Conservation (phyloP, 2,329 filamentous ascomycete species). For the Madurella fahalii region DNA sequence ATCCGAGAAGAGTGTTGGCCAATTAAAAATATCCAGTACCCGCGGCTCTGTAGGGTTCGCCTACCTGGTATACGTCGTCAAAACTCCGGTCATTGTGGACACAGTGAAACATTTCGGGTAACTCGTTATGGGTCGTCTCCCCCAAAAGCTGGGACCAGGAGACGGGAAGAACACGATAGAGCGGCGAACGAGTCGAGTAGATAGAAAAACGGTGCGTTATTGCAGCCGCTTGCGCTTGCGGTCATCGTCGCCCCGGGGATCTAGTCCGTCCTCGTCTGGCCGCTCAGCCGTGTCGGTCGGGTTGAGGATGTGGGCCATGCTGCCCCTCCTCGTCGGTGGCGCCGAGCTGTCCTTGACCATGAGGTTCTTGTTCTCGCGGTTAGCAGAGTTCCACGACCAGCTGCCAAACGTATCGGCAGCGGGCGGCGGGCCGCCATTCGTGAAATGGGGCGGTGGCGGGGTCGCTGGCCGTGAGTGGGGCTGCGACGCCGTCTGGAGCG, state of each 20-base stretch:
- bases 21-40: too few relatives aligned
- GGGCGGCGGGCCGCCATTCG: slow-evolving; percentile 36
- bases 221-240: slow-evolving; percentile 58
- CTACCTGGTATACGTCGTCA: background rate
- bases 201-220: slow-evolving; percentile 8
- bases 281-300: slow-evolving; percentile 54
- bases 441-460: slow-evolving; percentile 48
- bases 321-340: slow-evolving; percentile 54
- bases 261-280: slow-evolving; percentile 51
- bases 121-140: too few relatives aligned
- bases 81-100: background rate
- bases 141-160: too few relatives aligned
- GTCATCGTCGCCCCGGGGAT: slow-evolving; percentile 53
- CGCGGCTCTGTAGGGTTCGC: background rate
- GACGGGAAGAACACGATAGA: background rate
- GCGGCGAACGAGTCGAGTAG: background rate
- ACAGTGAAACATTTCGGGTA: background rate
- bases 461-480: slow-evolving; percentile 52
- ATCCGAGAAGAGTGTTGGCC: background rate
- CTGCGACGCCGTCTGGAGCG: slow-evolving; percentile 43
- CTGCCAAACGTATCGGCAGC: slow-evolving; percentile 45
- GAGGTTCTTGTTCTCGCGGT: slow-evolving; percentile 45
- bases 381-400: slow-evolving; percentile 55
- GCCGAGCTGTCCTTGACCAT: slow-evolving; percentile 52
- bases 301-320: slow-evolving; percentile 62